phyloP scores from a whole-genome alignment of 164 flowering plant genomes.

The Akebia trifoliata region DNA sequence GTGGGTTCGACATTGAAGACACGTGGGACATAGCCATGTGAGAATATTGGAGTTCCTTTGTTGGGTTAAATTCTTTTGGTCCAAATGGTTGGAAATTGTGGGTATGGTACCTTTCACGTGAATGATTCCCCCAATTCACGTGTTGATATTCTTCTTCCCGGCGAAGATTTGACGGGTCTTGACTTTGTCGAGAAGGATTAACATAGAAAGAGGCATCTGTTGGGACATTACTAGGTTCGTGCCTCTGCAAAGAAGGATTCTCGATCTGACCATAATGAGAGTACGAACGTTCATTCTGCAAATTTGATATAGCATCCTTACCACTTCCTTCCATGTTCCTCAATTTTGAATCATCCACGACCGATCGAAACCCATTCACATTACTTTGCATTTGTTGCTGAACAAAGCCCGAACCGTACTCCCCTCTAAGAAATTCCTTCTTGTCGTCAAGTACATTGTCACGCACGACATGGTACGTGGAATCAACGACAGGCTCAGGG shows the following conservation, averaged over 20 bases:
- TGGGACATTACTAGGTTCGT: slow-evolving; percentile 4
- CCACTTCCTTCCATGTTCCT: slow-evolving; percentile 6
- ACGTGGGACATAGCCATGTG: slow-evolving; percentile 9
- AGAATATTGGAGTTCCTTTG: slow-evolving; percentile 13
- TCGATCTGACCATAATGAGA: slow-evolving; percentile 7
- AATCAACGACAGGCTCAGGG: slow-evolving; percentile 2
- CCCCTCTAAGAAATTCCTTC: slow-evolving; percentile 10
- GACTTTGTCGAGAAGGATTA: not conserved
- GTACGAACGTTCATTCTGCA: slow-evolving; percentile 7
- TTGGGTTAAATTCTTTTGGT: slow-evolving; percentile 8
- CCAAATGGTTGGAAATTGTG: slow-evolving; percentile 13
- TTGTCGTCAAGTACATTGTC: slow-evolving; percentile 2
- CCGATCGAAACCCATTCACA: slow-evolving; percentile 3
- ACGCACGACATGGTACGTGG: not conserved
- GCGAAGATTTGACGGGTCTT: slow-evolving; percentile 8
- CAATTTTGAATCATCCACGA: not conserved
- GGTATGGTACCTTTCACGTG: slow-evolving; percentile 12
- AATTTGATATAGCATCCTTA: slow-evolving; percentile 2
- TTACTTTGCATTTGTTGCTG: slow-evolving; percentile 11
- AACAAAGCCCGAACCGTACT: slow-evolving; percentile 5
- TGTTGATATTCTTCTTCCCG: slow-evolving; percentile 4
- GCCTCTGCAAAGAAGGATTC: not conserved
- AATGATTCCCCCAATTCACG: slow-evolving; percentile 3
- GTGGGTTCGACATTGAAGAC: slow-evolving; percentile 4
- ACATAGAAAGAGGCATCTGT: slow-evolving; percentile 6